Evolutionary conservation across 495 filamentous ascomycete genomes (phyloP).

Genomic region (Talaromyces trachyspermus): DNA sequence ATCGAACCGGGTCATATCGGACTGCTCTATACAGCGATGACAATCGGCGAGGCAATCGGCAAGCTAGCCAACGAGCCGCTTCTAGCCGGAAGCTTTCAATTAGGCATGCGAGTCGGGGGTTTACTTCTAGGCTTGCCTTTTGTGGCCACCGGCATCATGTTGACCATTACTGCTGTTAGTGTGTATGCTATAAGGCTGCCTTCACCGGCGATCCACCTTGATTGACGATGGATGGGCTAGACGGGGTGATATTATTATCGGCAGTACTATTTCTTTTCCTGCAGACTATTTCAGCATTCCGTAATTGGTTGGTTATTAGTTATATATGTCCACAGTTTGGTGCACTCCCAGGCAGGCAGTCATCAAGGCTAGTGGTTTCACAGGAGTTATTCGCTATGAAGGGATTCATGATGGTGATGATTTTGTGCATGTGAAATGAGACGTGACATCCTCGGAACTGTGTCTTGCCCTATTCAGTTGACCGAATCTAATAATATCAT

Average conservation of each 20-base stretch:
- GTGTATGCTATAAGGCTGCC: slow-evolving; percentile 4
- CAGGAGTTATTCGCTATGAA: too few relatives aligned
- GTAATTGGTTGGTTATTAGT: too few relatives aligned
- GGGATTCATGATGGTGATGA: too few relatives aligned
- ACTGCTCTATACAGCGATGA: slow-evolving; percentile 8
- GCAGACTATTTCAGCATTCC: too few relatives aligned
- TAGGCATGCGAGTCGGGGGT: slow-evolving; percentile 5
- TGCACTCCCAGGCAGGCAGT: too few relatives aligned
- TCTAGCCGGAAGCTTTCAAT: background rate
- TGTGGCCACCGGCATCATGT: slow-evolving; percentile 8
- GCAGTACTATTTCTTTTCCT: too few relatives aligned
- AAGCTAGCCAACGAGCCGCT: slow-evolving; percentile 7
- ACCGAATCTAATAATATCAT: too few relatives aligned
- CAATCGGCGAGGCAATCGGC: slow-evolving; percentile 7
- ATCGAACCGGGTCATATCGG: slow-evolving; percentile 8
- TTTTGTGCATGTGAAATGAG: too few relatives aligned
- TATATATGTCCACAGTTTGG: too few relatives aligned
- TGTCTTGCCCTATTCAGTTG: too few relatives aligned
- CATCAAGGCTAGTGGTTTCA: too few relatives aligned
- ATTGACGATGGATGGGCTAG: background rate
- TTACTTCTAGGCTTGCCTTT: slow-evolving; percentile 5
- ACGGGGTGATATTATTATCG: background rate
- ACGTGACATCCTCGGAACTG: too few relatives aligned
- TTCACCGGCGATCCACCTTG: slow-evolving; percentile 5
- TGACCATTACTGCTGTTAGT: slow-evolving; percentile 6